phyloP scores from a whole-genome alignment of 31 red algal species.

The Asparagopsis taxiformis region DNA sequence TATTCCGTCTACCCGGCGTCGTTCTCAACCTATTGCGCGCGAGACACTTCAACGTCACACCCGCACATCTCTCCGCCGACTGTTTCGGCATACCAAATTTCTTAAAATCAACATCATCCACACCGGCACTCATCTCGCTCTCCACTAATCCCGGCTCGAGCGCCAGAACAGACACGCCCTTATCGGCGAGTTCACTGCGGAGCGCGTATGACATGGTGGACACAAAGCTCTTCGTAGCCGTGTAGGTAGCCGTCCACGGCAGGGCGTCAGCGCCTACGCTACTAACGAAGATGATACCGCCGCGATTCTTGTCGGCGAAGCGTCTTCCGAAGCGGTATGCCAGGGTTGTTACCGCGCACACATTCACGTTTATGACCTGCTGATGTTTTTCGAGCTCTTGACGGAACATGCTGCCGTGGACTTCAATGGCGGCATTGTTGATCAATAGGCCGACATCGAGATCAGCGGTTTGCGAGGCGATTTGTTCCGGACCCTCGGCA shows the following conservation, averaged over 20 bases:
- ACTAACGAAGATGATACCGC: constrained; percentile 24
- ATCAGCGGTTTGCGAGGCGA: constrained; percentile 18
- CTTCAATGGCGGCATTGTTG: constrained; percentile 93
- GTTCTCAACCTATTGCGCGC: background rate
- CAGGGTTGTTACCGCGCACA: constrained; percentile 53
- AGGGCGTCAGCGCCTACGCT: background rate
- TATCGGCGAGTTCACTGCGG: background rate
- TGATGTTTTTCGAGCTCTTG: constrained; percentile 7
- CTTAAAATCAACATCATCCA: background rate
- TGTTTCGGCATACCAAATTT: background rate
- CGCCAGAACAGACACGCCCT: background rate
- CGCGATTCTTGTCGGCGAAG: constrained; percentile 12
- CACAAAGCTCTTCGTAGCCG: constrained; percentile 15
- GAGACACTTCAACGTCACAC: background rate
- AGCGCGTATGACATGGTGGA: background rate
- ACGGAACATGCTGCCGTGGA: constrained; percentile 67
- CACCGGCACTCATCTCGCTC: background rate
- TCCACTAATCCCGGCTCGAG: constrained; percentile 20
- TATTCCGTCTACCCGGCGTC: background rate
- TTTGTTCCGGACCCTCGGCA: constrained; percentile 14
- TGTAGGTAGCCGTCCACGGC: constrained; percentile 21
- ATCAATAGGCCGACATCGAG: constrained; percentile 70
- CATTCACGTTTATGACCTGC: constrained; percentile 77
- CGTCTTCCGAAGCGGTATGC: constrained; percentile 59
- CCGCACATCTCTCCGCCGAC: background rate